These are phyloP conservation scores for Crithidia expoeki DNA, from an alignment of 208 protist genomes.

Conservation along the genomic window DNA sequence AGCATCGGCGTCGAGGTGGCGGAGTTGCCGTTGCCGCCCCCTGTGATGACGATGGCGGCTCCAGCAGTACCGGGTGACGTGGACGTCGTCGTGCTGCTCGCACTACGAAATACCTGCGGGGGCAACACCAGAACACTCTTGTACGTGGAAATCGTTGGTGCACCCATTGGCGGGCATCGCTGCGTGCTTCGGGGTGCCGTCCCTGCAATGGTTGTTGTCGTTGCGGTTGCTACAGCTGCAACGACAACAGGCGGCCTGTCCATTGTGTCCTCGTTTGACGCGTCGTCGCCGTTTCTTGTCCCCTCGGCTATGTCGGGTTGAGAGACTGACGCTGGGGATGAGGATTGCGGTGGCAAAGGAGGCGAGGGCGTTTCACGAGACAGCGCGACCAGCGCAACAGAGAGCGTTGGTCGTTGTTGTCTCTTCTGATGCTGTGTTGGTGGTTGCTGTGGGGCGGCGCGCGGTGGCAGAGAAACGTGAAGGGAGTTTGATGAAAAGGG, in stretches of 20 bases:
- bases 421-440: neutral
- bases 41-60: neutral
- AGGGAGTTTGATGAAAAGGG: neutral
- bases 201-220: neutral
- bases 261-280: neutral
- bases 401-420: neutral
- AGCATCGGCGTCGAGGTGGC: slow-evolving; percentile 3
- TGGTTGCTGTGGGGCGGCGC: neutral
- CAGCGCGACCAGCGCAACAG: neutral
- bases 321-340: neutral
- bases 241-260: neutral
- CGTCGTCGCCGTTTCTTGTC: neutral
- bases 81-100: neutral
- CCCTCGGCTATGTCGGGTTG: neutral
- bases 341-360: neutral
- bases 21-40: neutral
- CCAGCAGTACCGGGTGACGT: neutral
- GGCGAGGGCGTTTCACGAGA: neutral
- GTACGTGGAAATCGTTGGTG: neutral
- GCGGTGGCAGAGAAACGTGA: neutral
- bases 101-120: slow-evolving; percentile 15
- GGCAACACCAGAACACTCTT: slow-evolving; percentile 12
- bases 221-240: neutral
- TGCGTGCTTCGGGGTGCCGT: neutral
- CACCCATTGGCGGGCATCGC: no score